Evolutionary conservation across 2,329 filamentous ascomycete genomes (phyloP).

Genomic region (Fusarium fujikuroi): DNA sequence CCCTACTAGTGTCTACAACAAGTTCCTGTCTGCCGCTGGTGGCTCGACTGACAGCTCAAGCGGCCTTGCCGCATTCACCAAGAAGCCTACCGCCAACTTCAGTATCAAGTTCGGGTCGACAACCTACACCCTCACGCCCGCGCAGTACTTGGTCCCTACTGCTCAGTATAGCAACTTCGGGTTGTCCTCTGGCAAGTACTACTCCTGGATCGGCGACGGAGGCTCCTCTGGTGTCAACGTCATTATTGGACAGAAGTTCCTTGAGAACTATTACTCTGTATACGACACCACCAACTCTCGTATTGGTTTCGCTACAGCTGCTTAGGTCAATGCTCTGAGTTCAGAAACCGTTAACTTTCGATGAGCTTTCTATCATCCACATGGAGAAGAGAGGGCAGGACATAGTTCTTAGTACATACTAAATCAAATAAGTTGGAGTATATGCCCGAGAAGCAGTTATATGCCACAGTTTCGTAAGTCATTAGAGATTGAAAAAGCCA

Average conservation of each 20-base stretch:
- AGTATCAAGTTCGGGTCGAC: not conserved
- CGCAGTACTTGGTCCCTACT: not conserved
- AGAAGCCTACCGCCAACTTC: not conserved
- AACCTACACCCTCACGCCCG: not conserved
- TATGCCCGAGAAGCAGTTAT: not conserved
- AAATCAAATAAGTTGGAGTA: rapidly evolving
- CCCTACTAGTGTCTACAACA: not conserved
- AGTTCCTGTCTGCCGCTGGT: not conserved
- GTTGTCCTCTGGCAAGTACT: not conserved
- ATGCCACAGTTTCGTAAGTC: not conserved
- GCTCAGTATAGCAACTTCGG: not conserved
- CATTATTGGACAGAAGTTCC: slow-evolving; percentile 4
- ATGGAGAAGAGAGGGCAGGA: rapidly evolving
- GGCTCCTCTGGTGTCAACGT: not conserved
- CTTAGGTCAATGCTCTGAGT: not conserved
- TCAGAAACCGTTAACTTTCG: rapidly evolving
- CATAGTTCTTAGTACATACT: not conserved
- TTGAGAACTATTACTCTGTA: slow-evolving; percentile 2
- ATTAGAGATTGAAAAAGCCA: rapidly evolving
- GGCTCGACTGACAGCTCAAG: not conserved
- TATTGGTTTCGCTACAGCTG: not conserved
- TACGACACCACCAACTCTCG: slow-evolving; percentile 1
- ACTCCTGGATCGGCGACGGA: not conserved
- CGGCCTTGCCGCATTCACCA: not conserved
- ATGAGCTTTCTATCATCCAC: rapidly evolving